A percentile compares a stretch with the other conserved stretches of the same genome.
Evolutionary conservation across 1,139 yeast species (phyloP).

Genomic region (Arxiozyma telluris): DNA sequence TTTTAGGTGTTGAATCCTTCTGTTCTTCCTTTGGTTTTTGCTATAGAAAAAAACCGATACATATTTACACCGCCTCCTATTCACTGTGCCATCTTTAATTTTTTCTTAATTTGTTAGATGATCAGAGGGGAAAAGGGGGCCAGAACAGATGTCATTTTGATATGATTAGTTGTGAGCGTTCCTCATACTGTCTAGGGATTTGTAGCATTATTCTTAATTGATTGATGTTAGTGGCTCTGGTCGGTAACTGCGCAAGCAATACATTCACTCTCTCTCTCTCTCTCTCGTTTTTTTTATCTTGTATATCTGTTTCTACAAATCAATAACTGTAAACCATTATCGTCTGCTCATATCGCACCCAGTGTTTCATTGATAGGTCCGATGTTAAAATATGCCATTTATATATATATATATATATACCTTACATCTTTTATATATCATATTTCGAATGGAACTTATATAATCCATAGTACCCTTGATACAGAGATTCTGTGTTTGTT

Average conservation of each 20-base stretch:
- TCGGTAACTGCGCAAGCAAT: conserved; percentile 31
- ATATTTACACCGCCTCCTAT: conserved; percentile 28
- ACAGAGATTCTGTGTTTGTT: conserved; percentile 55
- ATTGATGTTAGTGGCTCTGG: conserved; percentile 17
- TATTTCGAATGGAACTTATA: conserved; percentile 35
- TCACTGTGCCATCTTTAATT: conserved; percentile 30
- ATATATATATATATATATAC: background rate
- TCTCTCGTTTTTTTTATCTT: background rate
- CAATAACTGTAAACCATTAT: too few species aligned
- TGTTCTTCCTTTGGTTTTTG: background rate
- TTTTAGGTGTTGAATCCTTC: background rate
- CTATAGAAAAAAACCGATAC: conserved; percentile 22
- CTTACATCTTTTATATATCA: background rate
- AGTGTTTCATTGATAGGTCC: too few species aligned
- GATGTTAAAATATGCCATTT: too few species aligned
- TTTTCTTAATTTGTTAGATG: conserved; percentile 21
- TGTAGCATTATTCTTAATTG: conserved; percentile 3
- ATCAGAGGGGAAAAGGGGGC: conserved; percentile 32
- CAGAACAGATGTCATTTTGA: conserved; percentile 18
- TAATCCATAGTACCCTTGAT: conserved; percentile 72
- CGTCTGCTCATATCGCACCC: too few species aligned
- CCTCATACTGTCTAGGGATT: conserved; percentile 31
- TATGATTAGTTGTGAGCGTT: conserved; percentile 20
- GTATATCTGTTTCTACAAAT: too few species aligned
- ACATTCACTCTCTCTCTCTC: conserved; percentile 11